Evolutionary conservation across 2,329 filamentous ascomycete genomes (phyloP), one percentile per base, ranked within the genome.

Genomic region (Trichophyton simii): DNA sequence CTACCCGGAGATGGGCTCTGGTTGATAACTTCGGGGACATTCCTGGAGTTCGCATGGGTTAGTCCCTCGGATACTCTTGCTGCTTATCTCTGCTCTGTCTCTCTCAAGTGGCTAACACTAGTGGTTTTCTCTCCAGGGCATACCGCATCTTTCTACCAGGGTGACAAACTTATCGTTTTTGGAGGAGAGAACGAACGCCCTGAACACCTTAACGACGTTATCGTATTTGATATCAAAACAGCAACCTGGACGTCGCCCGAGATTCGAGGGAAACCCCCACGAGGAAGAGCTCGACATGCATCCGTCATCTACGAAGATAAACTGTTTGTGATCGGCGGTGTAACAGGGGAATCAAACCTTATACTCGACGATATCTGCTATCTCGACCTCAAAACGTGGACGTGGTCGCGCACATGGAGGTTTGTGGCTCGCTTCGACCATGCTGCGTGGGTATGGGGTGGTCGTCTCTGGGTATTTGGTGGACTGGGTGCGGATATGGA

Each of bases 21-120:
- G 92, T 99, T 20, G 94, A 97, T 76, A 99, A 99, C 75, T 99
- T 96, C 78, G 94, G 94, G 38, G 92, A 97, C 75, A 97, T 97
- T 66, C 92, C 92, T 3, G 92, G 92, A 13, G 92, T 97, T 58
- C 86, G 92, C 66, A 97, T 97, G 94, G 92, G 91, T 90, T 80
- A 67, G 81, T 31, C 28, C 28, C 6, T 31, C 28, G 6, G 28
- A 31, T 70, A 61, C 41, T 25, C 52, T 36, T 50, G 31, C 61
- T 57, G 20, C 3, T 36, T 42, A 34, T 38, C 41, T 48, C 7
- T 59, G 4, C 41, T 42, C 42, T 34, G 11, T 22, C 34, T 18
- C 36, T 22, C 34, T 18, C 36, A 44, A 50, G 15, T 25, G 44
- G 44, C 41, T 44, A 44, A 44, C 41, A n/a, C 15, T 31, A 22